A percentile compares a stretch with the other conserved stretches of the same genome.
Evolutionary conservation across 257 asterid species (phyloP).

Genomic region (Euphrasia confusa): DNA sequence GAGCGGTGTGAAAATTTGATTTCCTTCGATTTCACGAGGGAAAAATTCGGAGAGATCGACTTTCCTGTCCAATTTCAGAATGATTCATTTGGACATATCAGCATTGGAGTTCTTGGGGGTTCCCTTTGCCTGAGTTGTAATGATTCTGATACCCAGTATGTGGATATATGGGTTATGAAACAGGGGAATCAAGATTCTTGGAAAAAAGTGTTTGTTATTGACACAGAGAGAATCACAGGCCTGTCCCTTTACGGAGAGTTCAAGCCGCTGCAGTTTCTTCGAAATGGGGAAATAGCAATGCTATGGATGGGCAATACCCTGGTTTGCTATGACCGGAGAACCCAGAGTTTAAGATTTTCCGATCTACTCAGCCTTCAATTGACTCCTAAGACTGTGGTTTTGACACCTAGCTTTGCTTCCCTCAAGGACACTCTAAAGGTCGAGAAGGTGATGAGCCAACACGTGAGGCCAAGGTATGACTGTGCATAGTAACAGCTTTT

Average conservation of each 20-base stretch:
- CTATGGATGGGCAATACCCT: slow-evolving; percentile 14
- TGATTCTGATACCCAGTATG: neutral
- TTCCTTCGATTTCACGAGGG: slow-evolving; percentile 29
- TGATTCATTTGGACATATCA: neutral
- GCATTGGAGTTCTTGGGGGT: slow-evolving; percentile 28
- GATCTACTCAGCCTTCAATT: neutral
- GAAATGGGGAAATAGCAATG: slow-evolving; percentile 24
- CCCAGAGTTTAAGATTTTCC: slow-evolving; percentile 9
- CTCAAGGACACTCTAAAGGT: slow-evolving; percentile 24
- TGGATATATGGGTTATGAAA: slow-evolving; percentile 30
- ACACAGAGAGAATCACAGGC: neutral
- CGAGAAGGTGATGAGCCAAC: slow-evolving; percentile 6
- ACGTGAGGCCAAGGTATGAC: slow-evolving; percentile 9
- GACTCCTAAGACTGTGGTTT: neutral
- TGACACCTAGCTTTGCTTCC: slow-evolving; percentile 28
- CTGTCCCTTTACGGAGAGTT: slow-evolving; percentile 9
- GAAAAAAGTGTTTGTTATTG: slow-evolving; percentile 22
- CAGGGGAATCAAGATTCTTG: slow-evolving; percentile 14
- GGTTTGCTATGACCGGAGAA: slow-evolving; percentile 22
- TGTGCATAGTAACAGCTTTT: neutral
- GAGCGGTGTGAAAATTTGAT: neutral
- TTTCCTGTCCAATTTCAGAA: slow-evolving; percentile 21
- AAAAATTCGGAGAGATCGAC: slow-evolving; percentile 21
- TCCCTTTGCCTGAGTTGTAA: slow-evolving; percentile 20
- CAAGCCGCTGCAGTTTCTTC: slow-evolving; percentile 32